Percentiles rank a stretch among this genome's conserved stretches.
phyloP scores from a whole-genome alignment of 805 yeast genomes.

The Candida maris region DNA sequence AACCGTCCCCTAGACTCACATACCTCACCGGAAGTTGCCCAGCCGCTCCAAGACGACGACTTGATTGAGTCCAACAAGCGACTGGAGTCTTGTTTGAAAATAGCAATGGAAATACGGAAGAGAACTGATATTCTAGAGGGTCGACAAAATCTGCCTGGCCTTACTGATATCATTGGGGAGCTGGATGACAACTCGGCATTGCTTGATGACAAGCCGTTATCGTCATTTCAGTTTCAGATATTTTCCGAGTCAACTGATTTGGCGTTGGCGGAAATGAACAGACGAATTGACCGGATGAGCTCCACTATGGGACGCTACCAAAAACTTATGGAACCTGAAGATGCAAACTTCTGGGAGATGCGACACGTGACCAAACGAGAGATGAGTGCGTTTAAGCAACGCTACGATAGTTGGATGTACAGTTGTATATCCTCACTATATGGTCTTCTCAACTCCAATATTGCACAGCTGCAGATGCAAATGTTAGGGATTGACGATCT shows the following conservation, averaged over 20 bases:
- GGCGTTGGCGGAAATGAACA: constrained; percentile 17
- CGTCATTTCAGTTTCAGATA: constrained; percentile 10
- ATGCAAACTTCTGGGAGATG: constrained; percentile 8
- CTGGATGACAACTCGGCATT: constrained; percentile 8
- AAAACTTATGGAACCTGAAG: constrained; percentile 9
- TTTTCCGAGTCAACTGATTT: constrained; percentile 21
- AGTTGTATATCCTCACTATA: constrained; percentile 30
- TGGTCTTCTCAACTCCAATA: constrained; percentile 25
- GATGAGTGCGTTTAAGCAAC: constrained; percentile 8
- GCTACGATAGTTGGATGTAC: constrained; percentile 22
- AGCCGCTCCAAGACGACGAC: background rate
- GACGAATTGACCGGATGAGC: constrained; percentile 15
- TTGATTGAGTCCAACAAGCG: constrained; percentile 6
- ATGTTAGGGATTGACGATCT: constrained; percentile 24
- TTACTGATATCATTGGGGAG: constrained; percentile 11
- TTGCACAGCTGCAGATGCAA: constrained; percentile 24
- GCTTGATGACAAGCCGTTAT: constrained; percentile 1
- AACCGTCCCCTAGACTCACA: background rate
- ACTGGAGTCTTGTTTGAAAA: constrained; percentile 15
- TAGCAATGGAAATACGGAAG: constrained; percentile 17
- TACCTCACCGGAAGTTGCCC: background rate
- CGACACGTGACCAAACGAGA: constrained; percentile 9
- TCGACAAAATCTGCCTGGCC: background rate
- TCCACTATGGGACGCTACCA: constrained; percentile 6
- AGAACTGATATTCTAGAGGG: constrained; percentile 3